phyloP scores from a whole-genome alignment of 176 grass and related monocot species.

The Areca catechu region DNA sequence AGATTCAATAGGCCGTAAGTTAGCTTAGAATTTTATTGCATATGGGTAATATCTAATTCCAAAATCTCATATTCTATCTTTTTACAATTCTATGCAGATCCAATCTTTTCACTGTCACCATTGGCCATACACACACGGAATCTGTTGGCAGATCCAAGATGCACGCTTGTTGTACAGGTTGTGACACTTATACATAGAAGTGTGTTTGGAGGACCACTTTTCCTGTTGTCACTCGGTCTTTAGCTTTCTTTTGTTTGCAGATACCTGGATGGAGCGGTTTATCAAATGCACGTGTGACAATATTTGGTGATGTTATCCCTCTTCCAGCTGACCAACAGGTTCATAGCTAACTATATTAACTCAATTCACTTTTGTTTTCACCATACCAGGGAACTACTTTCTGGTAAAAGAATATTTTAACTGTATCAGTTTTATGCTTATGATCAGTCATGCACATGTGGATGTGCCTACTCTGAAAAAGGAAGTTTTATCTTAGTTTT shows the following conservation, averaged over 20 bases:
- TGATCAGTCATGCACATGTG: too few species aligned
- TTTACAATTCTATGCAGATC: slow-evolving; percentile 44
- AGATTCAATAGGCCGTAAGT: slow-evolving; percentile 90
- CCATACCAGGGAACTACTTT: not conserved
- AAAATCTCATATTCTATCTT: not conserved
- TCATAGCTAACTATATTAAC: not conserved
- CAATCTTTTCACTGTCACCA: slow-evolving; percentile 90
- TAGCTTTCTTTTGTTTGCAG: slow-evolving; percentile 18
- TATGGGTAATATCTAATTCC: too few species aligned
- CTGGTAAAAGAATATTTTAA: too few species aligned
- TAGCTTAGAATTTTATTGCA: slow-evolving; percentile 4
- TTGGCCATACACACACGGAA: slow-evolving; percentile 95
- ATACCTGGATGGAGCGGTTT: slow-evolving; percentile 97
- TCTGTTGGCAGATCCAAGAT: slow-evolving; percentile 84
- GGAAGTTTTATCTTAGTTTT: too few species aligned
- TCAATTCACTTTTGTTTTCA: not conserved
- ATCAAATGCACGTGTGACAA: slow-evolving; percentile 94
- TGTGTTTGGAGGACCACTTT: not conserved
- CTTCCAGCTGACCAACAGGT: slow-evolving; percentile 81
- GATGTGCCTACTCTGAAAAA: too few species aligned
- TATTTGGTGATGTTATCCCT: slow-evolving; percentile 91
- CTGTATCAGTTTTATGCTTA: too few species aligned
- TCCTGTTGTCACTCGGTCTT: not conserved
- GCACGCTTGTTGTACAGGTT: slow-evolving; percentile 95
- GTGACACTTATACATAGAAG: not conserved